These are phyloP conservation scores for Pleurotus pulmonarius DNA, from an alignment of 768 basidiomycete genomes.

Conservation along the genomic window DNA sequence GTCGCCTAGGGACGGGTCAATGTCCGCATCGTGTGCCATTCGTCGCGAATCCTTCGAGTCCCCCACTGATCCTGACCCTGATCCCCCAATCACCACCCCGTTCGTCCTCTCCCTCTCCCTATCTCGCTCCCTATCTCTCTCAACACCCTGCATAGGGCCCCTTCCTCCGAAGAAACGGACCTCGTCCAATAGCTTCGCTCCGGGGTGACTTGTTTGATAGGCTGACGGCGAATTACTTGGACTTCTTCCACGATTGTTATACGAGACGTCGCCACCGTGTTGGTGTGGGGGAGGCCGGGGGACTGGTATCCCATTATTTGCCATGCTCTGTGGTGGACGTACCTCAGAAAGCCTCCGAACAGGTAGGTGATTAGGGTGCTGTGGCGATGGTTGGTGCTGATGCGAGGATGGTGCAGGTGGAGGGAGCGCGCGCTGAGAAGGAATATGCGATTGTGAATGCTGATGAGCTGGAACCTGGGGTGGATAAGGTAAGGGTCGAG, in stretches of 20 bases:
- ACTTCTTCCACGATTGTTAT: conserved; percentile 16
- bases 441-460: conserved; percentile 13
- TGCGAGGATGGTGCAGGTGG: conserved; percentile 26
- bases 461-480: conserved; percentile 12
- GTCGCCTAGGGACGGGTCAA: conserved; percentile 8
- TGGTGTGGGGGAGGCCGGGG: conserved; percentile 25
- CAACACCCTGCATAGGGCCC: conserved; percentile 7
- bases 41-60: not conserved
- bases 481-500: not conserved
- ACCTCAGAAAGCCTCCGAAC: conserved; percentile 1
- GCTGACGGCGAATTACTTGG: conserved; percentile 1
- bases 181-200: conserved; percentile 33
- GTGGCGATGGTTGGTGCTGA: conserved; percentile 19
- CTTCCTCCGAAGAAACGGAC: conserved; percentile 20
- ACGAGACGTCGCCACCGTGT: conserved; percentile 20
- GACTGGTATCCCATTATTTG: conserved; percentile 15
- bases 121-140: conserved; percentile 13
- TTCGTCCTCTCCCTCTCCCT: conserved; percentile 5
- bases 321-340: not conserved
- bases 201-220: conserved; percentile 25
- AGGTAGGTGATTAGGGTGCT: not conserved
- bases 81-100: not conserved
- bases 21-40: conserved; percentile 8
- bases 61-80: not conserved
- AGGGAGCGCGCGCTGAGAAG: conserved; percentile 9